Evolutionary conservation across 306 rosid genomes (phyloP).

Genomic region (Carpinus viminea): DNA sequence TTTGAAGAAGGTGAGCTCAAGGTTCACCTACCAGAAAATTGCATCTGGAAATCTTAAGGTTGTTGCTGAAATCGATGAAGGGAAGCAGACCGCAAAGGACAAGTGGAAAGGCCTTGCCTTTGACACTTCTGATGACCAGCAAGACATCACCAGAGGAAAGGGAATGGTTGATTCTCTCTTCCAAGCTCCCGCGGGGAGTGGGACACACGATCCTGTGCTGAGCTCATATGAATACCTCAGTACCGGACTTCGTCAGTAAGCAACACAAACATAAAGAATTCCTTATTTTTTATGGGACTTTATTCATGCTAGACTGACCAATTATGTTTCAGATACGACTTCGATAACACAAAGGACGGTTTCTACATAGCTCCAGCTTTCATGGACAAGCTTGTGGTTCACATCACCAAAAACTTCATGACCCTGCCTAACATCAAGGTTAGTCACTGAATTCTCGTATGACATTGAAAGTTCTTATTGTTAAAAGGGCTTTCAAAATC

Average conservation of each 20-base stretch:
- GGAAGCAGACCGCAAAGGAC: conserved; percentile 58
- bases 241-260: conserved; percentile 62
- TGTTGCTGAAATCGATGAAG: conserved; percentile 53
- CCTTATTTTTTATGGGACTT: neutral
- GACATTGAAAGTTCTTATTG: too few relatives aligned
- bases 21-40: conserved; percentile 39
- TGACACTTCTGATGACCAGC: conserved; percentile 85
- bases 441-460: neutral
- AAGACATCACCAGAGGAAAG: conserved; percentile 96
- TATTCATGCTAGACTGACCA: conserved; percentile 24
- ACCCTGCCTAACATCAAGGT: conserved; percentile 50
- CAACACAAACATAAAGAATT: neutral
- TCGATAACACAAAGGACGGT: conserved; percentile 45
- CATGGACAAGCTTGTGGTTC: conserved; percentile 61
- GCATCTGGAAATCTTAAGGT: conserved; percentile 56
- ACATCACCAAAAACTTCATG: conserved; percentile 51
- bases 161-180: conserved; percentile 83
- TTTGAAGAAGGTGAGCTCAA: conserved; percentile 73
- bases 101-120: conserved; percentile 69
- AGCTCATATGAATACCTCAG: conserved; percentile 89
- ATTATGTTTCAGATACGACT: conserved; percentile 39
- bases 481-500: too few relatives aligned
- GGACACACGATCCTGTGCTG: conserved; percentile 82
- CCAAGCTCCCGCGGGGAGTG: conserved; percentile 64
- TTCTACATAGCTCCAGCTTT: conserved; percentile 55